phyloP scores from a whole-genome alignment of 1,284 basidiomycete genomes.

The Malassezia sp. region DNA sequence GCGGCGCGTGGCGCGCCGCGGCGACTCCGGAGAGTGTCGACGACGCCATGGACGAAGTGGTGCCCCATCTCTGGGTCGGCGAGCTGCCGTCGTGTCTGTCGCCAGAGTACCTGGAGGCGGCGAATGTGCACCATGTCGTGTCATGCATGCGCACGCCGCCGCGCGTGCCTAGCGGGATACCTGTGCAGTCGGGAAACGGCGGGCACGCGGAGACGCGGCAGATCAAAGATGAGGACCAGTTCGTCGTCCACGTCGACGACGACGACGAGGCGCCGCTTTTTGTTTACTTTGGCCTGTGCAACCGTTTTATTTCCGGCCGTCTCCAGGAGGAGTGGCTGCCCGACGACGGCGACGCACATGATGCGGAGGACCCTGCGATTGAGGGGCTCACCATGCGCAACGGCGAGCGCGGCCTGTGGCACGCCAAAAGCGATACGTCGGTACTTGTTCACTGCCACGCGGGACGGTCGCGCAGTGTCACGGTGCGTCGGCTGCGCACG shows the following conservation, averaged over 20 bases:
- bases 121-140: slow-evolving; percentile 32
- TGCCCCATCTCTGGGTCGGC: slow-evolving; percentile 37
- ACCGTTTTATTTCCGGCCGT: slow-evolving; percentile 38
- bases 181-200: not conserved
- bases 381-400: slow-evolving; percentile 7
- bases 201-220: slow-evolving; percentile 1
- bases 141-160: slow-evolving; percentile 34
- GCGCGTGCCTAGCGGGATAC: slow-evolving; percentile 17
- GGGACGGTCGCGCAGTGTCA: slow-evolving; percentile 43
- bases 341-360: slow-evolving; percentile 7
- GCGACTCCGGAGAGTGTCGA: too few relatives aligned
- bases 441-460: slow-evolving; percentile 49
- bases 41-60: slow-evolving; percentile 38
- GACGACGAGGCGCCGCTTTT: slow-evolving; percentile 45
- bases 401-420: slow-evolving; percentile 26
- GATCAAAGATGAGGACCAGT: slow-evolving; percentile 27
- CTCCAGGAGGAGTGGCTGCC: slow-evolving; percentile 26
- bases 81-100: slow-evolving; percentile 31
- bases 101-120: slow-evolving; percentile 25
- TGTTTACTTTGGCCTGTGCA: slow-evolving; percentile 38
- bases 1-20: too few relatives aligned
- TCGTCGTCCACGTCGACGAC: slow-evolving; percentile 46
- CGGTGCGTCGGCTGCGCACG: slow-evolving; percentile 7
- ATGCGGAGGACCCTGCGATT: not conserved
- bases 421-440: slow-evolving; percentile 24